Evolutionary conservation across 192 early-diverging fungal genomes (phyloP), one percentile per base, ranked within the genome.

Genomic region (Blastocladiella britannica): DNA sequence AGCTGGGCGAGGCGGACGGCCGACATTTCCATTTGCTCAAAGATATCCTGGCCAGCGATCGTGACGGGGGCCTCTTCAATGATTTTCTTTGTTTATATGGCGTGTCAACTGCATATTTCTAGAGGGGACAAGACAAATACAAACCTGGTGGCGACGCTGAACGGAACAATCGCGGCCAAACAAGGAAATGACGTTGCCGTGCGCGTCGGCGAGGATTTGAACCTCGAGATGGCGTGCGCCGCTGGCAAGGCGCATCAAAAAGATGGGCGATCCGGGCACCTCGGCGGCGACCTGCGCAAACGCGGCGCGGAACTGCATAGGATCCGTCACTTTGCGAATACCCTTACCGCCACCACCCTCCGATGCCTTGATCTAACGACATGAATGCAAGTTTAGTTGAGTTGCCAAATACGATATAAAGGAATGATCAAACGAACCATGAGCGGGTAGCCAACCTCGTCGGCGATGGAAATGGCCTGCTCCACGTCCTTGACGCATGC

Each of bases 261-360:
- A 97, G 55, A 97, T 89, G 2, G 91, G 93, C 7, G 91, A 94
- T 20, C 93, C 93, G 8, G 91, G 90, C 20, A 97, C 88, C 69
- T 97, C 93, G 55, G 87, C 82, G 65, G 82, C 76, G 28, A 91
- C 89, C 70, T 97, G 93, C 61, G 73, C 65, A 66, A 93, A 97
- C 0, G 80, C 67, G 37, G 78, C 76, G 5, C 70, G 65, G 71
- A 97, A 97, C 53, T 77, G 70, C 2, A 70, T 70, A 29, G 77
- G 71, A 60, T 77, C 72, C 26, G 87, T 76, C 15, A 95, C 92
- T 70, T 90, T 88, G 60, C 93, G 87, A 67, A 97, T 97, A 63
- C 93, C 93, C 73, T 97, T 97, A 56, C 93, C 93, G 63, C 93
- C 93, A 61, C 93, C 93, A 63, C 93, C 93, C 72, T 97, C 93